Base-by-base conservation (phyloP, 2,329 filamentous ascomycete species). In the Mariannaea elegans region DNA sequence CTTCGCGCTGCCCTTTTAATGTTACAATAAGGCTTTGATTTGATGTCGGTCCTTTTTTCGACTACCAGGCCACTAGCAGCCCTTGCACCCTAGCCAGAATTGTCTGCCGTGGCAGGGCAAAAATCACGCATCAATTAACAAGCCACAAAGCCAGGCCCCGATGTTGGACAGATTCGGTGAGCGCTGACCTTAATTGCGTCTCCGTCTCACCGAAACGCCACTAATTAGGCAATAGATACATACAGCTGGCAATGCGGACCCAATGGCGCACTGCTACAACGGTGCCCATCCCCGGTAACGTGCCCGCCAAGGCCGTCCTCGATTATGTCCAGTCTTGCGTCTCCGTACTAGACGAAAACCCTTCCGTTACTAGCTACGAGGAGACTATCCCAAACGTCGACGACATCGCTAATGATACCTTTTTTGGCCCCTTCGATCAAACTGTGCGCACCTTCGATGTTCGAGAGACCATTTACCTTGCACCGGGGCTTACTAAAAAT, bases 321-420 rank as follows among this genome's bases (percentile, higher is more conserved):
- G 65, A 68, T 16, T 67, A 72, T 14, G 72, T 81, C 5, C 77
- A 79, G 41, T 69, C 73, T 36, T 75, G 76, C 65, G 67, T 71
- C 29, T 73, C 78, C 34, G 70, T 80, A 55, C 76, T 81, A 66
- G 70, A 61, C 65, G 74, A 77, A 60, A 76, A 78, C 7, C 75
- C 73, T 56, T 68, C 76, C 18, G 68, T 76, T 21, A 71, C 64
- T 1, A 63, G 68, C 24, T 80, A 66, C 65, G 69, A 74, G 39
- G 71, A 71, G 24, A 73, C 75, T 9, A 59, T 71, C 34, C 66
- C 75, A 23, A 62, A 69, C 13, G 56, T 72, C 31, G 55, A 65
- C 13, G 72, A 72, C 3, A 45, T 53, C 13, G 27, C 39, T 13
- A 21, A 45, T 14, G 50, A 53, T 29, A 27, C 50, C 13, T 53